Base-by-base conservation (phyloP, 495 filamentous ascomycete species). In the Aspergillus ostianus region DNA sequence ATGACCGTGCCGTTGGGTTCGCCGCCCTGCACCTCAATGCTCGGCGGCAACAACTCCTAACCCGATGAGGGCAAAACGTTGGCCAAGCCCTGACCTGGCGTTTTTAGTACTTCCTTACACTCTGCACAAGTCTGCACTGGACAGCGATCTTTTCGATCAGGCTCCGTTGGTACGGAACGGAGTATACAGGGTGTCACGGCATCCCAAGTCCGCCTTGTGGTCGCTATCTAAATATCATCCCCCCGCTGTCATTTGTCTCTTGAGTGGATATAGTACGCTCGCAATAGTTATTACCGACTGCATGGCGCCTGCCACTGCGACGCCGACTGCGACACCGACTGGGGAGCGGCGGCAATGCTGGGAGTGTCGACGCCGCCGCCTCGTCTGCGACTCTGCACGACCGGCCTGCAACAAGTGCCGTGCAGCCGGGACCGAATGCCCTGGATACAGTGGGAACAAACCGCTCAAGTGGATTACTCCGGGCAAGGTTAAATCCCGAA, bases 361-460 rank as follows among this genome's bases (percentile, higher is more conserved):
- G 73, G 73, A 75, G 36, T 77, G 72, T 58, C 69, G 63, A 3
- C 69, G 74, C 4, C 68, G 72, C 18, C 62, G 71, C 17, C 57
- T 73, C 3, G 69, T 73, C 3, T 77, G 74, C 47, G 72, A 77
- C 46, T 66, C 63, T 36, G 57, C 59, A 13, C 49, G 36, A 26
- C 67, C 67, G 17, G 58, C 32, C 5, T 70, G 67, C 41, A 65
- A 58, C n/a, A 59, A 67, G 30, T 71, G 67, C 47, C 52, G 55
- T 51, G 17, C 49, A 8, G 54, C 62, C 6, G 64, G 67, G n/a
- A 54, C 64, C 19, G 29, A 55, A 45, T 71, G 69, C 51, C 69
- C 65, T 0, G 69, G 69, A 32, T 71, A 71, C 45, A 26, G 55
- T 18, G 59, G 61, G 19, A 48, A 57, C 2, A 57, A 57, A 23